Percentiles rank a stretch among this genome's conserved stretches.
These are phyloP conservation scores for Alternaria panax DNA, from an alignment of 2,329 filamentous ascomycete species.

Conservation along the genomic window DNA sequence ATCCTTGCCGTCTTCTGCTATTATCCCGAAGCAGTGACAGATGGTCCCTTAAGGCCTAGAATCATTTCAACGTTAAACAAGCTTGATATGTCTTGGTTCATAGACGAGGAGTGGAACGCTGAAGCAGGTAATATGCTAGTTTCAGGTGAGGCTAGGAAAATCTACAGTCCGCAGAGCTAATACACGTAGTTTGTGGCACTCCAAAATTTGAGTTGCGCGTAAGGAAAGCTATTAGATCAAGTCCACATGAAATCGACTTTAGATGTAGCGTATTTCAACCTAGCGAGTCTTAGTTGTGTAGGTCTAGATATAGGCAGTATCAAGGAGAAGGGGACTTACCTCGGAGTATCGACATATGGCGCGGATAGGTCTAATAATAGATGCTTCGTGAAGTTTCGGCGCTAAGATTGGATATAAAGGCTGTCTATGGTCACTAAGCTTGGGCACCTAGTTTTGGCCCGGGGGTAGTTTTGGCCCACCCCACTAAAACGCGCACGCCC, in stretches of 20 bases:
- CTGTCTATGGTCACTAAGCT: not conserved
- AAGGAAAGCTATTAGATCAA: not conserved
- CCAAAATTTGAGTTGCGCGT: slow-evolving; percentile 4
- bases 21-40: not conserved
- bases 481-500: too few relatives aligned
- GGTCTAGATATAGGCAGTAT: not conserved
- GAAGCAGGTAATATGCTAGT: slow-evolving; percentile 16
- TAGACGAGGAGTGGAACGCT: slow-evolving; percentile 3
- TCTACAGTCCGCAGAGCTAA: not conserved
- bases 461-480: too few relatives aligned
- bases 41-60: not conserved
- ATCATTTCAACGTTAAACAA: not conserved
- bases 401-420: not conserved
- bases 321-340: not conserved
- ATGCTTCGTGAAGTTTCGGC: not conserved
- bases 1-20: not conserved
- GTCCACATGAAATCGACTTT: not conserved
- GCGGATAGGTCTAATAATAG: not conserved
- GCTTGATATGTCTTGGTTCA: slow-evolving; percentile 12
- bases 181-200: slow-evolving; percentile 3
- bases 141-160: not conserved
- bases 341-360: not conserved
- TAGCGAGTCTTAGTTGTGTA: not conserved
- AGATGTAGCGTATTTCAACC: not conserved
- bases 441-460: too few relatives aligned